A percentile compares a stretch with the other conserved stretches of the same genome.
Conservation (phyloP, 352 stramenopile genomes). For the Phytophthora boehmeriae region DNA sequence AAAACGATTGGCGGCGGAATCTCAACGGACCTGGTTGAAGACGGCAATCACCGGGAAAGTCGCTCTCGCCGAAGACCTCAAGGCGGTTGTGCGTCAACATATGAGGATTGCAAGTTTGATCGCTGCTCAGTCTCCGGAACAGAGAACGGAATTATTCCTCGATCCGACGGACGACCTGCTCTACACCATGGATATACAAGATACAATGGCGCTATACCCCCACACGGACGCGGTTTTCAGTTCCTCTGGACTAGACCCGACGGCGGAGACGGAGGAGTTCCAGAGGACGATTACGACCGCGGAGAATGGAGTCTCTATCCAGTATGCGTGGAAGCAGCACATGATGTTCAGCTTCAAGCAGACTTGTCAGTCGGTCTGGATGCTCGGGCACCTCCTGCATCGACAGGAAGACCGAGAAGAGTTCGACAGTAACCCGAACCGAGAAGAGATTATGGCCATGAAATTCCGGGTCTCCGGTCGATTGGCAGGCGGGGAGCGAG, state of each 20-base stretch:
- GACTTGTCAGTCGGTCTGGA: neutral
- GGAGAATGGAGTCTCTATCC: neutral
- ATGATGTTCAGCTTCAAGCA: constrained; percentile 10
- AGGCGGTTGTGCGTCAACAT: neutral
- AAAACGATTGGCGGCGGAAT: neutral
- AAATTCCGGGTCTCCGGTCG: constrained; percentile 5
- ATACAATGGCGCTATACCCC: neutral
- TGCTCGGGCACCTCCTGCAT: neutral
- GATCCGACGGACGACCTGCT: neutral
- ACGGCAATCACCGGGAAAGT: neutral
- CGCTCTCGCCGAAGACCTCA: neutral
- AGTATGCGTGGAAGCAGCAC: neutral
- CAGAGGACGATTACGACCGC: neutral
- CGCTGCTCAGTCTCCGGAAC: neutral
- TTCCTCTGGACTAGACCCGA: neutral
- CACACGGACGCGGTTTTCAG: constrained; percentile 5
- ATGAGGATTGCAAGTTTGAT: constrained; percentile 5
- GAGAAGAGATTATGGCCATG: neutral
- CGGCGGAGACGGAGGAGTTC: neutral
- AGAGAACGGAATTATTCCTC: neutral
- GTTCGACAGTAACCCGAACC: neutral
- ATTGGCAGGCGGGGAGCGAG: neutral
- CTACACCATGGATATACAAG: constrained; percentile 6
- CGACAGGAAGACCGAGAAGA: constrained; percentile 4
- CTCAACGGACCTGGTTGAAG: constrained; percentile 2